Conservation (phyloP, 768 basidiomycete species). For the Suillus spraguei region DNA sequence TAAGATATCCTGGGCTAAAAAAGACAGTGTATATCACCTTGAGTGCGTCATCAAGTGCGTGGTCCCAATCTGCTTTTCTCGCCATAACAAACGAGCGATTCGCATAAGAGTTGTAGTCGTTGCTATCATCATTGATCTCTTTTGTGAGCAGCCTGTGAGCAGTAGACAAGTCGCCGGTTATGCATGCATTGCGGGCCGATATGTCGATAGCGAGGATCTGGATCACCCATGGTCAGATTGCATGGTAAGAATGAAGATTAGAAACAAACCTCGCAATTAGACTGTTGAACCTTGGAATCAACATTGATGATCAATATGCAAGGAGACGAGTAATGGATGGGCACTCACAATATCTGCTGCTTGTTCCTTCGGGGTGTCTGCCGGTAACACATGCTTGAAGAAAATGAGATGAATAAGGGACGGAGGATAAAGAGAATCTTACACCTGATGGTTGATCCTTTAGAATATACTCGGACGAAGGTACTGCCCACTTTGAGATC, state of each 20-base stretch:
- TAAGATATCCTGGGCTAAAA: too few relatives aligned
- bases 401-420: neutral
- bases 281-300: too few relatives aligned
- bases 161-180: neutral
- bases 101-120: neutral
- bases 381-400: neutral
- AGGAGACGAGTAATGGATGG: too few relatives aligned
- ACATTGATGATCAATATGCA: too few relatives aligned
- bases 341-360: too few relatives aligned
- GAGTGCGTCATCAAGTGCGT: neutral
- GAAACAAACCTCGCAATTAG: too few relatives aligned
- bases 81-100: neutral
- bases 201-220: neutral
- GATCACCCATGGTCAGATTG: too few relatives aligned
- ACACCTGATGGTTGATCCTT: too few relatives aligned
- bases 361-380: neutral
- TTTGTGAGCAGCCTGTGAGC: neutral
- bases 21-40: neutral
- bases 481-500: too few relatives aligned
- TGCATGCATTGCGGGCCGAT: neutral
- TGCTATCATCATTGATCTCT: neutral
- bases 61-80: neutral
- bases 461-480: too few relatives aligned
- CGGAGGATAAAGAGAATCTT: too few relatives aligned
- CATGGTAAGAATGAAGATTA: too few relatives aligned